phyloP scores from a whole-genome alignment of 1,139 yeast species.

The Pneumocystis jirovecii region DNA sequence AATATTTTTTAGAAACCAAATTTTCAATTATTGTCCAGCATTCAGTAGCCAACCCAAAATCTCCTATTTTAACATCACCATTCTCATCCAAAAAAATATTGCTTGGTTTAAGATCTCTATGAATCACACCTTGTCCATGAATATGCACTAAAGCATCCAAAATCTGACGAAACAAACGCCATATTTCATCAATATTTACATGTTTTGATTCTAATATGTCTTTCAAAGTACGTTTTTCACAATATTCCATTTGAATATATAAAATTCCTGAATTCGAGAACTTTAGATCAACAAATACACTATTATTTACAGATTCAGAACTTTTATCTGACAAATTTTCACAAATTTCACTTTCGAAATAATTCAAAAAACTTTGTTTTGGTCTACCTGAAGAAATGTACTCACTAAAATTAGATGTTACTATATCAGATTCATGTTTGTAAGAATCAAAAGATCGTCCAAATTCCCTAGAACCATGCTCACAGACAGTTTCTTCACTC shows the following conservation, averaged over 20 bases:
- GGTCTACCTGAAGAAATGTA: neutral
- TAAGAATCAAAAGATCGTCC: neutral
- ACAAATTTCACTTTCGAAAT: neutral
- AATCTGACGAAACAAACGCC: conserved; percentile 70
- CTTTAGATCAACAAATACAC: neutral
- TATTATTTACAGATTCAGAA: neutral
- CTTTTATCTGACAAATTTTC: neutral
- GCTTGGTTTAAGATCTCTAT: conserved; percentile 88
- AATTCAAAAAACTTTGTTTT: neutral
- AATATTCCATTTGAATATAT: conserved; percentile 81
- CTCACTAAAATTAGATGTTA: neutral
- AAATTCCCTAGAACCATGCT: neutral
- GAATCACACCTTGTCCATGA: conserved; percentile 87
- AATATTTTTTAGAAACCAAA: neutral
- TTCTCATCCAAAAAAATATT: conserved; percentile 56
- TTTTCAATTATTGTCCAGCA: neutral
- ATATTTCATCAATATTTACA: conserved; percentile 56
- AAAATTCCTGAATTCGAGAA: conserved; percentile 31
- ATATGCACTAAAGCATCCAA: conserved; percentile 75
- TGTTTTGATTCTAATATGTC: conserved; percentile 73
- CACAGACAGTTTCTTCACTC: neutral
- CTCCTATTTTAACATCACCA: conserved; percentile 85
- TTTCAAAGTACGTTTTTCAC: conserved; percentile 73
- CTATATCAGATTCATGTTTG: neutral
- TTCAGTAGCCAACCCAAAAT: conserved; percentile 73